phyloP scores from a whole-genome alignment of 164 flowering plant species.

The Magnolia changhungtana region DNA sequence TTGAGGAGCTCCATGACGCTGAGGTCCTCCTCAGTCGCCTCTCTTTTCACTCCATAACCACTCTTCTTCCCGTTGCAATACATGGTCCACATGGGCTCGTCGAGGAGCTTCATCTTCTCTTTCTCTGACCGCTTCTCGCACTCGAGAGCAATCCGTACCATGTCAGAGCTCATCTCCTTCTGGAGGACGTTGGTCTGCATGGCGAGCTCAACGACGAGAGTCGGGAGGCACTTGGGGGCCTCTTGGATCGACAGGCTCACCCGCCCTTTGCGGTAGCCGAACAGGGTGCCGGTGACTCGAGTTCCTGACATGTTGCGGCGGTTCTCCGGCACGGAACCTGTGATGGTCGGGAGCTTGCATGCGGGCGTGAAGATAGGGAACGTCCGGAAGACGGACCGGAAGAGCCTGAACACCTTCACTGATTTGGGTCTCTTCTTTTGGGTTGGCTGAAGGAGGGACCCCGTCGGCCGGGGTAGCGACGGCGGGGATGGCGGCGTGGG shows the following conservation, averaged over 20 bases:
- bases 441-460: slow-evolving; percentile 49
- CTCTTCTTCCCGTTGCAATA: slow-evolving; percentile 65
- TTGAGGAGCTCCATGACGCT: slow-evolving; percentile 55
- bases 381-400: slow-evolving; percentile 67
- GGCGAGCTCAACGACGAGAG: slow-evolving; percentile 58
- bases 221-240: slow-evolving; percentile 47
- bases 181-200: slow-evolving; percentile 56
- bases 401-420: slow-evolving; percentile 41
- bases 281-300: slow-evolving; percentile 71
- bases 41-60: slow-evolving; percentile 63
- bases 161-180: slow-evolving; percentile 62
- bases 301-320: slow-evolving; percentile 11
- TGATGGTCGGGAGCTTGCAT: slow-evolving; percentile 47
- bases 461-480: slow-evolving; percentile 4
- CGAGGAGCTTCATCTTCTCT: slow-evolving; percentile 46
- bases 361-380: slow-evolving; percentile 64
- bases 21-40: slow-evolving; percentile 58
- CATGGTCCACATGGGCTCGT: slow-evolving; percentile 81
- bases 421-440: slow-evolving; percentile 35
- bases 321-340: slow-evolving; percentile 16
- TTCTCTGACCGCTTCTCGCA: slow-evolving; percentile 55
- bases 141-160: slow-evolving; percentile 75
- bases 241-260: slow-evolving; percentile 70
- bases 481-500: slow-evolving; percentile 16
- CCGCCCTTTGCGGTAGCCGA: slow-evolving; percentile 63